phyloP scores from a whole-genome alignment of 306 rosid species.

The Rosa rugosa region DNA sequence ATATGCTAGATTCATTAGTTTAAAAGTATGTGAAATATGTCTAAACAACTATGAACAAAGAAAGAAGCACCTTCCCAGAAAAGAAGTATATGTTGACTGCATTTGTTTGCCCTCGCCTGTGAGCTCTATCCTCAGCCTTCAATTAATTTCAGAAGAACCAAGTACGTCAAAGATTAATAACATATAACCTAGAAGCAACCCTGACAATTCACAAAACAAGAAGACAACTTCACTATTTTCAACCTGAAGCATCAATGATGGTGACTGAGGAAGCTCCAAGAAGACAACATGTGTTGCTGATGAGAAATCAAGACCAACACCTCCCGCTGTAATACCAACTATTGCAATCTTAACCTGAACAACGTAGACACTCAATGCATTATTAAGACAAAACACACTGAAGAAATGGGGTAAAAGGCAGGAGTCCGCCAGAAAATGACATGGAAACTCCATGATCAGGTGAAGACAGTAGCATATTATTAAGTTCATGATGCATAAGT shows the following conservation, averaged over 20 bases:
- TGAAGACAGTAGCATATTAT: background rate
- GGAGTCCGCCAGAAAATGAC: constrained; percentile 4
- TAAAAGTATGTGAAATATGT: constrained; percentile 18
- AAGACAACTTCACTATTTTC: background rate
- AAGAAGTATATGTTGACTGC: constrained; percentile 90
- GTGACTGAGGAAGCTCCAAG: constrained; percentile 87
- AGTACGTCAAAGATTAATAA: constrained; percentile 12
- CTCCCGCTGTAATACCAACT: constrained; percentile 90
- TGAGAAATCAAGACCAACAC: constrained; percentile 92
- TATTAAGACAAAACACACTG: constrained; percentile 14
- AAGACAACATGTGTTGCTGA: constrained; percentile 87
- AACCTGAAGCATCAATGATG: constrained; percentile 91
- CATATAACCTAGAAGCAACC: constrained; percentile 3
- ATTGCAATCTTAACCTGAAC: constrained; percentile 86
- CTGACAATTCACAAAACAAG: constrained; percentile 21
- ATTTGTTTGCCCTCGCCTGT: constrained; percentile 87
- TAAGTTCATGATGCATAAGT: constrained; percentile 5
- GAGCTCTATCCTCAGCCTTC: constrained; percentile 99
- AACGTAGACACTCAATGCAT: constrained; percentile 21
- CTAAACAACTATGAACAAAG: constrained; percentile 21
- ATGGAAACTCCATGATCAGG: background rate
- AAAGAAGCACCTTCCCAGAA: constrained; percentile 76
- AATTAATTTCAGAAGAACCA: constrained; percentile 33
- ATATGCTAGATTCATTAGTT: constrained; percentile 25
- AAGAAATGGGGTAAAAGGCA: background rate